Evolutionary conservation across 2,329 filamentous ascomycete genomes (phyloP).

Genomic region (Aureobasidium sp.): DNA sequence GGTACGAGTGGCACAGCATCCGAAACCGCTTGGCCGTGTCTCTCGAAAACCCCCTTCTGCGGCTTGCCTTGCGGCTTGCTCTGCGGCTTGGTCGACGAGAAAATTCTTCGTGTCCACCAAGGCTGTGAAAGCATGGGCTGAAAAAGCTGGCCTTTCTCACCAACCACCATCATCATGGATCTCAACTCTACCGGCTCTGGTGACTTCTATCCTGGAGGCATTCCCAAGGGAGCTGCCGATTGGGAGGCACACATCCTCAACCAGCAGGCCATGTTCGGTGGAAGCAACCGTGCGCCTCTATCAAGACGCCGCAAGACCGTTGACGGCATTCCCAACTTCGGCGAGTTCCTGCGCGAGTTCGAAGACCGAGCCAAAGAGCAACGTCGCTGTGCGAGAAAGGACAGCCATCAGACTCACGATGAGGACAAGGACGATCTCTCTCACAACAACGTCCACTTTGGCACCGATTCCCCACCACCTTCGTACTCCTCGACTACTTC

Average conservation of each 20-base stretch:
- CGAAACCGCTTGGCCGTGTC: constrained; percentile 6
- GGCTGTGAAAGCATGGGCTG: constrained; percentile 7
- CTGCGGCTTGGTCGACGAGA: background rate
- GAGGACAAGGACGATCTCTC: constrained; percentile 2
- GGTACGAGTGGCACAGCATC: background rate
- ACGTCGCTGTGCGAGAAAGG: background rate
- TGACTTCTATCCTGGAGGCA: background rate
- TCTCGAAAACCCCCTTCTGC: background rate
- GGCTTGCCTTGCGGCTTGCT: background rate
- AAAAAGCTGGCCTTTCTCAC: background rate
- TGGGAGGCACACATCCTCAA: constrained; percentile 4
- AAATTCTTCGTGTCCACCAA: background rate
- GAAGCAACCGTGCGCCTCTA: background rate
- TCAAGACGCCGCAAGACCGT: constrained; percentile 2
- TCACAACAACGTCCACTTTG: constrained; percentile 4
- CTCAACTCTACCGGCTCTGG: background rate
- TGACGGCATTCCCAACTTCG: background rate
- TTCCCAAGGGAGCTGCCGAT: background rate
- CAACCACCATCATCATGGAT: constrained; percentile 4
- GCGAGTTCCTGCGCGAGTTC: background rate
- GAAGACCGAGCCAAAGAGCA: background rate
- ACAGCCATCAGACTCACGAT: background rate
- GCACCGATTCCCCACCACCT: background rate
- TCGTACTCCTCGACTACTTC: constrained; percentile 2
- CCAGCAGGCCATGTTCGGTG: constrained; percentile 5